A percentile compares a stretch with the other conserved stretches of the same genome.
Evolutionary conservation across 768 basidiomycete species (phyloP).

Genomic region (Strobilomyces echinocephalus): DNA sequence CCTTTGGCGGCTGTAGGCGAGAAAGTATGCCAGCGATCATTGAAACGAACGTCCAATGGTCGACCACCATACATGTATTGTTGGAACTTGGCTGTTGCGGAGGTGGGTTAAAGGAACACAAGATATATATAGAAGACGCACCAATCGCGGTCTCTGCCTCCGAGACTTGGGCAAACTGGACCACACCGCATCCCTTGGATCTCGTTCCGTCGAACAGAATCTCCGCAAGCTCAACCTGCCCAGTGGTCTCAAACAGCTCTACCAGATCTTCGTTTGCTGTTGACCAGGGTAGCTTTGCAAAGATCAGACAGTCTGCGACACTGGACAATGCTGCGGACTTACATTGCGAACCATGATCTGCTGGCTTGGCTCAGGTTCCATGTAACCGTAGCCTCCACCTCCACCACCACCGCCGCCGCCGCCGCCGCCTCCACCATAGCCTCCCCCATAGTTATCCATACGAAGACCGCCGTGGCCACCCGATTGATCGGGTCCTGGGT

Average conservation of each 20-base stretch:
- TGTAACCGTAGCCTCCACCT: slow-evolving; percentile 33
- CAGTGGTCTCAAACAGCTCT: slow-evolving; percentile 96
- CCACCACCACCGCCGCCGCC: slow-evolving; percentile 19
- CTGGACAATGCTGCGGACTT: slow-evolving; percentile 35
- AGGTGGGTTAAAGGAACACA: not conserved
- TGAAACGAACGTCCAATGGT: slow-evolving; percentile 88
- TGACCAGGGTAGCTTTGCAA: slow-evolving; percentile 86
- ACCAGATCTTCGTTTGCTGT: slow-evolving; percentile 98
- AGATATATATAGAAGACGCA: slow-evolving; percentile 27
- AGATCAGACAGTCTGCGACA: not conserved
- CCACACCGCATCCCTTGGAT: slow-evolving; percentile 92
- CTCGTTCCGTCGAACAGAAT: slow-evolving; percentile 90
- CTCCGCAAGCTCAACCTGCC: slow-evolving; percentile 90
- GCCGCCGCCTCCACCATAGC: slow-evolving; percentile 37
- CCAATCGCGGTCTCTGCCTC: slow-evolving; percentile 96
- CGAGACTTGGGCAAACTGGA: slow-evolving; percentile 81
- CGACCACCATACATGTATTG: slow-evolving; percentile 93
- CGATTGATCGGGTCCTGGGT: slow-evolving; percentile 79
- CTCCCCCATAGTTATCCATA: slow-evolving; percentile 36
- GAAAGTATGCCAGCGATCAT: slow-evolving; percentile 94
- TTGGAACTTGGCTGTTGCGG: slow-evolving; percentile 76
- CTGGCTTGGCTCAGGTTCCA: slow-evolving; percentile 80
- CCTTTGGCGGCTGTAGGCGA: slow-evolving; percentile 86
- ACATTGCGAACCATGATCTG: slow-evolving; percentile 99
- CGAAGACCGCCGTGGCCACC: slow-evolving; percentile 33